Evolutionary conservation across 257 asterid species (phyloP).

Genomic region (Mentha longifolia): DNA sequence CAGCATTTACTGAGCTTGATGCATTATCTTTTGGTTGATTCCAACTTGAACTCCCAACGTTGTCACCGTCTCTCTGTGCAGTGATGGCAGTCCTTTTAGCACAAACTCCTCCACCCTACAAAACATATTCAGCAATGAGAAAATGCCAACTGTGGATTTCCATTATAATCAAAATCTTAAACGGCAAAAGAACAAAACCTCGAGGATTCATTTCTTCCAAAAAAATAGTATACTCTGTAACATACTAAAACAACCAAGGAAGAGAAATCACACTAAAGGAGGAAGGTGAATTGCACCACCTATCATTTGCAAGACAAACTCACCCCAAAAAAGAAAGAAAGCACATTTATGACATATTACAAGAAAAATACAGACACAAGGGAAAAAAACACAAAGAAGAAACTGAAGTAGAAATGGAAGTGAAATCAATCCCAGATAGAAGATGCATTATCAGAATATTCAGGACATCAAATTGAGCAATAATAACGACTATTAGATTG

Average conservation of each 20-base stretch:
- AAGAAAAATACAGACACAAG: background rate
- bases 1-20: constrained; percentile 23
- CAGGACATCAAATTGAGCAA: constrained; percentile 21
- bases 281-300: background rate
- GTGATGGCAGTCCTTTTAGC: too few relatives aligned
- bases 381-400: background rate
- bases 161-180: too few relatives aligned
- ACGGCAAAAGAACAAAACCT: too few relatives aligned
- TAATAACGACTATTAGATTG: background rate
- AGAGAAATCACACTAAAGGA: background rate
- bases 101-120: too few relatives aligned
- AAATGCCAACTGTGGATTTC: too few relatives aligned
- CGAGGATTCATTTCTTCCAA: too few relatives aligned
- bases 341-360: background rate
- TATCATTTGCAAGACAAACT: background rate
- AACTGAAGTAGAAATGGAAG: background rate
- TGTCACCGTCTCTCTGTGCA: constrained; percentile 33
- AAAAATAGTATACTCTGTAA: too few relatives aligned
- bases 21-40: constrained; percentile 35
- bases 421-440: constrained; percentile 1
- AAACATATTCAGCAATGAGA: too few relatives aligned
- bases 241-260: background rate
- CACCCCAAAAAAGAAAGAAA: constrained; percentile 6
- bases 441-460: constrained; percentile 24
- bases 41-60: constrained; percentile 49